Evolutionary conservation across 345 rosid species (phyloP), one percentile per base, ranked within the genome.

Genomic region (Kernera saxatilis): DNA sequence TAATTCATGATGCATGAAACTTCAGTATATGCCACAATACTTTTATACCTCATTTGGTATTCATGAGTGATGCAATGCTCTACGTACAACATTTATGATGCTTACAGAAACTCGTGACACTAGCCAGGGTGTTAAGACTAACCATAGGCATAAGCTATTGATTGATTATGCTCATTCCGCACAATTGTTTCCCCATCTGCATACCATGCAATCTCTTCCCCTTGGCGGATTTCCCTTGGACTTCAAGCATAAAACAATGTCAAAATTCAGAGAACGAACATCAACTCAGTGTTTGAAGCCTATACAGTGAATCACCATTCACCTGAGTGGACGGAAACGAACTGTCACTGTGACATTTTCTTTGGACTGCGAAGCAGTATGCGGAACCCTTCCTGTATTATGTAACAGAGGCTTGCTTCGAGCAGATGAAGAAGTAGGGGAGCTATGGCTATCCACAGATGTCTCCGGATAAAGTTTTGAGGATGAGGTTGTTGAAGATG

Each of bases 151-250:
- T 91, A 94, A 3, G 99, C 99, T 27, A 83, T 84, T 0, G 92
- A 81, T 2, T 88, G 85, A 75, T 86, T 87, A 69, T 85, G 85
- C 79, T 94, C 97, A 53, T 81, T 91, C 71, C 95, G 82, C 53
- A 89, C 82, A 69, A 91, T 80, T n/a, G 97, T 94, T 84, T 94
- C 96, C 61, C 97, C 96, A 64, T 91, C 97, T 1, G 97, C 97
- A 51, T 94, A 89, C 97, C 97, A 94, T 5, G 97, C 95, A 83
- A 94, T 85, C 88, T 91, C 99, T 79, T 94, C 99, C 3, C 97
- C 96, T 67, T 71, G 91, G 17, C 93, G 87, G 76, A 91, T 89
- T 81, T 94, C 99, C 79, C 91, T 83, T 23, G 91, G 97, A 81
- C 97, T 93, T 52, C 66, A 78, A 62, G 35, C 69, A 77, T 10